Conservation (phyloP, 1,284 basidiomycete species). For the Apiotrichum mycotoxinovorans region DNA sequence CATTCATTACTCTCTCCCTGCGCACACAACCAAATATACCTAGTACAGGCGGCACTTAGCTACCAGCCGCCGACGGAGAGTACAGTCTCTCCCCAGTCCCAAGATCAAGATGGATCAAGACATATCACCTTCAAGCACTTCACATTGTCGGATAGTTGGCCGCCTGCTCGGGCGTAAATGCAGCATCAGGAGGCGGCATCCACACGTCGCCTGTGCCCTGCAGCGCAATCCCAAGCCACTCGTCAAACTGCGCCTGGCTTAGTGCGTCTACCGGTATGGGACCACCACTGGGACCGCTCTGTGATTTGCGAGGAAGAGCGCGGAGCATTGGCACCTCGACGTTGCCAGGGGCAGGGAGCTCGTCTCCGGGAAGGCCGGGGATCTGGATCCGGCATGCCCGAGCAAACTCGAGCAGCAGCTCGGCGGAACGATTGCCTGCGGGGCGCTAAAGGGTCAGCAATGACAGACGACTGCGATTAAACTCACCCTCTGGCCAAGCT, state of each 20-base stretch:
- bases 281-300: background rate
- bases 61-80: background rate
- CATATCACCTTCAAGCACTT: background rate
- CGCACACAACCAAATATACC: slow-evolving; percentile 4
- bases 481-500: slow-evolving; percentile 20
- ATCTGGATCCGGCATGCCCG: slow-evolving; percentile 30
- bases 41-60: background rate
- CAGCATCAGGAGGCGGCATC: slow-evolving; percentile 14
- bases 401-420: slow-evolving; percentile 32
- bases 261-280: background rate
- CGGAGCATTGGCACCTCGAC: slow-evolving; percentile 38
- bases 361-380: slow-evolving; percentile 15
- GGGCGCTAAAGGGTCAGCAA: slow-evolving; percentile 12
- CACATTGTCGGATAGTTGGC: background rate
- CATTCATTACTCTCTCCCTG: slow-evolving; percentile 2
- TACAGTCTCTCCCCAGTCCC: background rate
- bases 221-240: slow-evolving; percentile 29
- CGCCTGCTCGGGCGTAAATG: slow-evolving; percentile 13
- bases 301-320: slow-evolving; percentile 23
- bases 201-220: slow-evolving; percentile 21
- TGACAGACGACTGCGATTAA: background rate
- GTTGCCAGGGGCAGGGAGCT: slow-evolving; percentile 9
- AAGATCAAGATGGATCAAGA: background rate
- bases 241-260: slow-evolving; percentile 25
- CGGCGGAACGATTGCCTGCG: slow-evolving; percentile 32